A percentile compares a stretch with the other conserved stretches of the same genome.
Conservation (phyloP, 148 eudicot species). For the Chenopodium berlandieri region DNA sequence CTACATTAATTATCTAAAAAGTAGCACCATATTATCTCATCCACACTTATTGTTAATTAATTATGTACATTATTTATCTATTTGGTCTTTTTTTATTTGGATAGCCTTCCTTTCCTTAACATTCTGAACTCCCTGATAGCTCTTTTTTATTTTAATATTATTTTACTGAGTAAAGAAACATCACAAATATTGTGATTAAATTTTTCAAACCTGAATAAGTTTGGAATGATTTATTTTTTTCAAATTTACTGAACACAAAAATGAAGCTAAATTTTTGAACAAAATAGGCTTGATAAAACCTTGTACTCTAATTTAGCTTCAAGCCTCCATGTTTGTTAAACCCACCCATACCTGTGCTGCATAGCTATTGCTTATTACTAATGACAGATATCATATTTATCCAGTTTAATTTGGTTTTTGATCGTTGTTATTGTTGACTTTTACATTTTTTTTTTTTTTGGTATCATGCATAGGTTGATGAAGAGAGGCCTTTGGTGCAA, state of each 20-base stretch:
- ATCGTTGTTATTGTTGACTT: background rate
- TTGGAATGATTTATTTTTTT: background rate
- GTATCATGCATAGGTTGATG: slow-evolving; percentile 54
- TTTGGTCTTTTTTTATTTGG: background rate
- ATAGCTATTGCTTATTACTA: background rate
- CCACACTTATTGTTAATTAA: background rate
- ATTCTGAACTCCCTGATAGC: background rate
- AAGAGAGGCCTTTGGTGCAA: slow-evolving; percentile 79
- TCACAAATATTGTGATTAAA: background rate
- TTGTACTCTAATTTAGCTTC: slow-evolving; percentile 1
- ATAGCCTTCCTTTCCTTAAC: background rate
- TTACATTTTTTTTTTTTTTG: background rate
- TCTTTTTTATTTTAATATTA: background rate
- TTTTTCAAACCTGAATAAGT: background rate
- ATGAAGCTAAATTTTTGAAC: background rate
- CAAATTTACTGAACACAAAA: background rate
- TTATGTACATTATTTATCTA: background rate
- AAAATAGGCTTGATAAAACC: background rate
- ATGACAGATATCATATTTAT: background rate
- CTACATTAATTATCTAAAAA: background rate
- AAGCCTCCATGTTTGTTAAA: background rate
- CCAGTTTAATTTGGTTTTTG: background rate
- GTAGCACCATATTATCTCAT: background rate
- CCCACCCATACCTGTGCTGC: background rate
- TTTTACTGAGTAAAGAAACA: background rate